Conservation (phyloP, 345 rosid species). For the Populus ilicifolia region DNA sequence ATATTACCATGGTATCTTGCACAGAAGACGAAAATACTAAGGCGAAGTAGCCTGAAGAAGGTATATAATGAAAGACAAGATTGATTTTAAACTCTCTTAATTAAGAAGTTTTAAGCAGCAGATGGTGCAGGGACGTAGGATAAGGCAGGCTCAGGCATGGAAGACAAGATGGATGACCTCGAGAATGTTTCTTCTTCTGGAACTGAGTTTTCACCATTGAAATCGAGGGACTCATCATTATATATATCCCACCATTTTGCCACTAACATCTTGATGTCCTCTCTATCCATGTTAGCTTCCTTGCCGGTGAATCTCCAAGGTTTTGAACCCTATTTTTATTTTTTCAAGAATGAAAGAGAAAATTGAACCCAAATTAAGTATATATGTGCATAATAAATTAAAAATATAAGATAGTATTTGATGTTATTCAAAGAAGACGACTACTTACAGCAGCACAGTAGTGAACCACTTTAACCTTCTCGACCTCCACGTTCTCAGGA, state of each 20-base stretch:
- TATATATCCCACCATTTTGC: slow-evolving; percentile 20
- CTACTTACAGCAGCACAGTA: slow-evolving; percentile 22
- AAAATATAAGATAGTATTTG: neutral
- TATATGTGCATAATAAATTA: neutral
- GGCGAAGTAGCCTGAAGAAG: neutral
- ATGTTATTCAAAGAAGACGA: neutral
- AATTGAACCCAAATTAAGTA: neutral
- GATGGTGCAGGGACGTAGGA: slow-evolving; percentile 61
- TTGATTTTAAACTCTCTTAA: neutral
- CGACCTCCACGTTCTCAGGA: slow-evolving; percentile 17
- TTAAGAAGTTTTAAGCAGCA: slow-evolving; percentile 46
- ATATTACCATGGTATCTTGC: neutral
- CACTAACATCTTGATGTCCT: slow-evolving; percentile 18
- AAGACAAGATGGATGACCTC: slow-evolving; percentile 42
- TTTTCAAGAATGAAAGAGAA: neutral
- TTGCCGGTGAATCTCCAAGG: slow-evolving; percentile 24
- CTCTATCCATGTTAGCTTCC: slow-evolving; percentile 21
- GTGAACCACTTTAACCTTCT: slow-evolving; percentile 16
- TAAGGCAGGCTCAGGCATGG: slow-evolving; percentile 50
- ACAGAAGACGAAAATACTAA: neutral
- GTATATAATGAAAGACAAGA: neutral
- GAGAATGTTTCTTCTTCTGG: slow-evolving; percentile 38
- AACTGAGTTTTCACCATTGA: slow-evolving; percentile 1
- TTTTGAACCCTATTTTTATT: slow-evolving; percentile 17
- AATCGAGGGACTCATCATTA: slow-evolving; percentile 18